Evolutionary conservation across 805 yeast species (phyloP), one percentile per base, ranked within the genome.

Genomic region (Lachancea nothofagi): DNA sequence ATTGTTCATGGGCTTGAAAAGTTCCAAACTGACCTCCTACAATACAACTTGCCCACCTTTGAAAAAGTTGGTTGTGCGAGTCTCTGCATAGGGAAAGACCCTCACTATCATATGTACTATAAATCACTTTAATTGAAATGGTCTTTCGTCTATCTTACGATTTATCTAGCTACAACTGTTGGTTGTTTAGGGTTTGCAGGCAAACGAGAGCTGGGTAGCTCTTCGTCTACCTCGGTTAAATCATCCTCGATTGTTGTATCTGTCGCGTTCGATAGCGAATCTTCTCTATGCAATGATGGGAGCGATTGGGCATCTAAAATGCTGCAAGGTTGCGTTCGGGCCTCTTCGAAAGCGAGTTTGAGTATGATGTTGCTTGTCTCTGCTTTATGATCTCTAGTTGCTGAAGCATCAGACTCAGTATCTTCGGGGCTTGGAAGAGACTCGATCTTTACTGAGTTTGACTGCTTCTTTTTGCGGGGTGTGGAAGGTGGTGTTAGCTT

Each of bases 401-500:
- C 10, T 34, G 29, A 21, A 5, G 25, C 9, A 10, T 9, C 18
- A n/a, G 24, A 21, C 9, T 18, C 9, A n/a, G 26, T 31, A 31
- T 14, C 21, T 13, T 31, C 17, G 8, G 34, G 34, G 15, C 34
- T 31, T 3, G 34, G 24, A 21, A n/a, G 26, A 22, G 26, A 20
- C 18, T 21, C 34, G 3, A 14, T 12, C 9, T 31, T 31, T 20
- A 19, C 13, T 8, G 34, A 20, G 4, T 13, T 4, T 6, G 26
- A n/a, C 24, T 31, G 14, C 13, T 21, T 27, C 22, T 25, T 15
- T 13, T 32, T 54, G 15, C 36, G 38, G 13, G 66, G 66, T 1
- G 65, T 60, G 2, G 61, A 37, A 13, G 64, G 65, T 4, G 64
- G 63, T 0, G 67, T 61, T 19, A 26, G 32, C 15, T 33, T 45